Base-by-base conservation (phyloP, 108 stramenopile species). In the Cyclostephanos invisitatus region DNA sequence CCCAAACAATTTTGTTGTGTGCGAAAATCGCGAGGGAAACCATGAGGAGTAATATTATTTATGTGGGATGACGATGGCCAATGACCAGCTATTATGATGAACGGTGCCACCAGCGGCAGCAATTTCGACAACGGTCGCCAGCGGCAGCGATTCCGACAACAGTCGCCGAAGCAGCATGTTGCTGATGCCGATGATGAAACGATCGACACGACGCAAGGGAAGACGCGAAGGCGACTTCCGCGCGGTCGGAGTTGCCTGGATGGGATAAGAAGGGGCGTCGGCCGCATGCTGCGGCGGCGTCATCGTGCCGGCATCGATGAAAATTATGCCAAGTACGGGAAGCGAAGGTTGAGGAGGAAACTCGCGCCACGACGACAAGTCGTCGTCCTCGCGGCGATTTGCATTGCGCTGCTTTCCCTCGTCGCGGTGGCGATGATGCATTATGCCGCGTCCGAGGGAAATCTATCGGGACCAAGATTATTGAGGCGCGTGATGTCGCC, bases 281-380 rank as follows among this genome's bases (percentile, higher is more conserved):
- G 47, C 25, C 48, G 46, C n/a, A 6, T 64, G 28, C 44, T 8
- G 24, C 22, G 57, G 21, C 40, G 10, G 9, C 40, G 8, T 8
- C 40, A 40, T 11, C 40, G 40, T 8, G 54, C 32, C 7, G 15
- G 35, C 14, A 49, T 50, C 9, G 48, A 72, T n/a, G 49, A 62
- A 1, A 62, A 72, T 25, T 62, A 62, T 38, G 70, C 70, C n/a
- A 72, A 72, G 51, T 72, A 72, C 54, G 70, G 70, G 9, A 72
- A 72, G 5, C 62, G 50, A 62, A 50, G 11, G 27, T 47, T 1
- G 53, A 24, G 28, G 40, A 21, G 51, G 62, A 24, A 67, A 20
- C 22, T n/a, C 29, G n/a, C 60, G 36, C 21, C 18, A 9, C 36
- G 36, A 44, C 37, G 36, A 42, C 9, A 44, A 3, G 3, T 37